Conservation (phyloP, 768 basidiomycete species). For the Tylopilus vinaceipallidus region DNA sequence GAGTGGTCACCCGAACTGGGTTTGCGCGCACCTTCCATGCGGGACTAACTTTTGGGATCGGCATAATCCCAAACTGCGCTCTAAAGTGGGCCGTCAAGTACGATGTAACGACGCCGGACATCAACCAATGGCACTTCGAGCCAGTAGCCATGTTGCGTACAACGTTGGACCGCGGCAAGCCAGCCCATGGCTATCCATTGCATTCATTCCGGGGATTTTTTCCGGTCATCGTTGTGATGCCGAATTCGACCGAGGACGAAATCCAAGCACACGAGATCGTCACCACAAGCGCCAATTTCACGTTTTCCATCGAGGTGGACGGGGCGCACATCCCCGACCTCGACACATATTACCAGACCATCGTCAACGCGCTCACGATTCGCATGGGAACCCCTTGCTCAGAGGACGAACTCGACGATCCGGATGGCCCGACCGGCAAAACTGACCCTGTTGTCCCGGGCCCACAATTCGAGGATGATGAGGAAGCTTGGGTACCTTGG, state of each 20-base stretch:
- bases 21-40: constrained; percentile 5
- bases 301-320: constrained; percentile 5
- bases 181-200: too few species aligned
- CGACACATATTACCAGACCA: constrained; percentile 12
- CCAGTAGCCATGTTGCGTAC: neutral
- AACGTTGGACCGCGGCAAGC: neutral
- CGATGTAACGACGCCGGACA: neutral
- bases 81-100: constrained; percentile 9
- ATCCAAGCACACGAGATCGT: neutral
- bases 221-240: constrained; percentile 4
- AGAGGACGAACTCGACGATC: neutral
- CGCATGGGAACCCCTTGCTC: neutral
- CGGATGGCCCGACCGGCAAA: constrained; percentile 1
- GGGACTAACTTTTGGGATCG: neutral
- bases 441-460: neutral
- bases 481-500: constrained; percentile 24
- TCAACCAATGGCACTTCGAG: neutral
- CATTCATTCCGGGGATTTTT: neutral
- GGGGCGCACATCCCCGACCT: constrained; percentile 3
- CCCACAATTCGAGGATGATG: constrained; percentile 10
- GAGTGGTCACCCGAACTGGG: constrained; percentile 14
- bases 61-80: neutral
- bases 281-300: constrained; percentile 7
- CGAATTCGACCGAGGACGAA: constrained; percentile 4
- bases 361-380: constrained; percentile 8